A percentile compares a stretch with the other conserved stretches of the same genome.
Evolutionary conservation across 2,329 filamentous ascomycete species (phyloP).

Genomic region (Neophaeococcomyces mojaviensis): DNA sequence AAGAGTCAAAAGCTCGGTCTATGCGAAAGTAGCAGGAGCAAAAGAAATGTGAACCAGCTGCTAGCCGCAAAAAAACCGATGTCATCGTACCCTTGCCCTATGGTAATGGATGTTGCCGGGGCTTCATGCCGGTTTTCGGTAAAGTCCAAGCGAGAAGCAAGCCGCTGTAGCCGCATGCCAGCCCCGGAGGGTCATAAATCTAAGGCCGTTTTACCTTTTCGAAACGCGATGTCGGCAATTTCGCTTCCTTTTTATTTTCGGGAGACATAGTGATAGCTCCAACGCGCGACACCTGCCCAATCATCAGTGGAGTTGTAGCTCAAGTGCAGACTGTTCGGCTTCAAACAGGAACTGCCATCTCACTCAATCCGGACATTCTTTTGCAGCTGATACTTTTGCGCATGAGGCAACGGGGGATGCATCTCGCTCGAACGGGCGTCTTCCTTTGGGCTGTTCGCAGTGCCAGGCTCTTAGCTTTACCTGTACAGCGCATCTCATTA

Average conservation of each 20-base stretch:
- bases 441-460: constrained; percentile 18
- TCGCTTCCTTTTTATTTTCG: not conserved
- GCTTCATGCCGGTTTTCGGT: too few relatives aligned
- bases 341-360: too few relatives aligned
- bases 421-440: constrained; percentile 18
- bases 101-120: too few relatives aligned
- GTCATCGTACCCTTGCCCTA: too few relatives aligned
- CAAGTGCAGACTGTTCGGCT: too few relatives aligned
- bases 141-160: too few relatives aligned
- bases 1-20: not conserved
- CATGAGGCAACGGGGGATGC: constrained; percentile 16
- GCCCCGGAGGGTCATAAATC: not conserved
- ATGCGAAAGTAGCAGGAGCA: too few relatives aligned
- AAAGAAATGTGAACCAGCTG: too few relatives aligned
- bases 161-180: not conserved
- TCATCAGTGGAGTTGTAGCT: too few relatives aligned
- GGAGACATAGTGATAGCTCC: not conserved
- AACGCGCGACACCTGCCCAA: not conserved
- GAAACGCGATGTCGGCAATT: constrained; percentile 3
- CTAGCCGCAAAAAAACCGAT: too few relatives aligned
- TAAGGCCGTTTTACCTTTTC: constrained; percentile 1
- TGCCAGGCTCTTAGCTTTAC: constrained; percentile 11
- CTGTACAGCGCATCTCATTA: not conserved
- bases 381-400: too few relatives aligned
- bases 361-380: too few relatives aligned